Evolutionary conservation across 208 protist genomes (phyloP).

Genomic region (Trypanosoma cruzi): DNA sequence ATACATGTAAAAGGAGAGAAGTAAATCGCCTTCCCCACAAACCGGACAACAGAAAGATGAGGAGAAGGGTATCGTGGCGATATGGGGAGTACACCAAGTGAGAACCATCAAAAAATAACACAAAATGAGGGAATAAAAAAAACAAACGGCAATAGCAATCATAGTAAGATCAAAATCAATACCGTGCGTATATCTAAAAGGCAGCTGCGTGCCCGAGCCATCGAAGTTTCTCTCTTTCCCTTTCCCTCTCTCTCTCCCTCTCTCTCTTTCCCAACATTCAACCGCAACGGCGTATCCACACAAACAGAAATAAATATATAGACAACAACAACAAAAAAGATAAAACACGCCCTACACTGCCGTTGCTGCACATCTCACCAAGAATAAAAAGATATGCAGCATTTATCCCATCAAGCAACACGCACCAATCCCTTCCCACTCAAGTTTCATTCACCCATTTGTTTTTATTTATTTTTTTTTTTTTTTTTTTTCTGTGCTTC

Average conservation of each 20-base stretch:
- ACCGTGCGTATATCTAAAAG: not conserved
- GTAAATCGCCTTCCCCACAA: no score
- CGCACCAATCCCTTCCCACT: no score
- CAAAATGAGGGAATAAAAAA: not conserved
- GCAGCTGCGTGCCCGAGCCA: not conserved
- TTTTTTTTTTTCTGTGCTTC: not conserved
- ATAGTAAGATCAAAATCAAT: not conserved
- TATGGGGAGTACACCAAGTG: not conserved
- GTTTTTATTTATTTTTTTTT: not conserved
- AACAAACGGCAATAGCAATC: not conserved
- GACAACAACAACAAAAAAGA: not conserved
- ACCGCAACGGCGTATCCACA: no score
- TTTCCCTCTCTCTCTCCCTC: not conserved
- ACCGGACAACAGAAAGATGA: not conserved
- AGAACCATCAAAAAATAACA: not conserved
- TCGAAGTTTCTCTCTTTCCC: not conserved
- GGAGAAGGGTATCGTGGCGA: not conserved
- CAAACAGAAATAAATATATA: not conserved
- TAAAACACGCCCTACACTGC: not conserved
- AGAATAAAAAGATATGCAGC: not conserved
- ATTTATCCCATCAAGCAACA: not conserved
- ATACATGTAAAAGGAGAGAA: not conserved
- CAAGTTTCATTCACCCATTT: not conserved
- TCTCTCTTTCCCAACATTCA: not conserved
- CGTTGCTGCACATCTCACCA: not conserved